Base-by-base conservation (phyloP, 2,329 filamentous ascomycete genomes). In the Microthyrium microscopicum region DNA sequence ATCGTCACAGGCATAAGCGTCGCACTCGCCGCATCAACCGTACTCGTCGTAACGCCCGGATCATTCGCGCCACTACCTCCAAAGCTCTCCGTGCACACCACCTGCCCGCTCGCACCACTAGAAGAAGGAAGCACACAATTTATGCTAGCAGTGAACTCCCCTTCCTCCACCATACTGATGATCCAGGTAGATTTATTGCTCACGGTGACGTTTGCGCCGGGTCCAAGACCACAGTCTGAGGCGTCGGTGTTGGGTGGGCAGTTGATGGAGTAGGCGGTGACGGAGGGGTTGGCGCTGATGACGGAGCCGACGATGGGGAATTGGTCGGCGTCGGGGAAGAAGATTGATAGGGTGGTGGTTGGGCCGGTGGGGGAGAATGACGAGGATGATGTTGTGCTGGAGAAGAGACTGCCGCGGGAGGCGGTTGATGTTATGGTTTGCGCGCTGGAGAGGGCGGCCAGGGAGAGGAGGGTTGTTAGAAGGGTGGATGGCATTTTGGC, bases 61-160 rank as follows among this genome's bases (percentile, higher is more conserved):
- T 40, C 41, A 27, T 49, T 49, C 2, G 47, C 47, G 20, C 44
- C 42, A 6, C 30, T 33, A n/a, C 46, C 48, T 17, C 42, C 40
- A 6, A 40, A 41, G 9, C 32, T 43, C 26, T 46, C 40, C 28
- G 36, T 41, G 42, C 48, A 51, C 12, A 46, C 36, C 3, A 41
- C 42, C 6, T 13, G 11, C n/a, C n/a, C n/a, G 21, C 21, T 37
- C 15, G 39, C 24, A 21, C 32, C 29, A 3, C 34, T 36, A 15
- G 6, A 29, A 9, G 33, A 21, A 15, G 21, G 24, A 5, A 47
- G 15, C 2, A 33, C 33, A 30, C 47, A 49, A 29, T 44, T 42
- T 29, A 38, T 37, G 9, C 40, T 47, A 12, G 38, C 35, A 7
- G 43, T 46, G 37, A 48, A 48, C n/a, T 33, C 12, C n/a, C n/a